phyloP scores from a whole-genome alignment of 2,329 filamentous ascomycete species.

The Aureobasidium mangrovei region DNA sequence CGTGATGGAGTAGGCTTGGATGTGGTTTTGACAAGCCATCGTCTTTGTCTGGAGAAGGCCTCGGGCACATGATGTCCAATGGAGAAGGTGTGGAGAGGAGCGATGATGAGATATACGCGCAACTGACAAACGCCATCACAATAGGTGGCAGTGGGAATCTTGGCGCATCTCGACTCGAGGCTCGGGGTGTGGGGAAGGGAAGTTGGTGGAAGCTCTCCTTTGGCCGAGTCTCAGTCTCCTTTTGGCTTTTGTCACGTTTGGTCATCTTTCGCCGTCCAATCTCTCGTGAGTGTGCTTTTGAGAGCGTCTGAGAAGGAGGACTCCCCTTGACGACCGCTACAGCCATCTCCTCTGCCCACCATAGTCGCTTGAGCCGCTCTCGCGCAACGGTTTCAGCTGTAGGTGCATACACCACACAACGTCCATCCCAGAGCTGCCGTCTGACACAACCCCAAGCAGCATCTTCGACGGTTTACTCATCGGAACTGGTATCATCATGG shows the following conservation, averaged over 20 bases:
- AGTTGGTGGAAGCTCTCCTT: conserved; percentile 4
- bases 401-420: neutral
- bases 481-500: conserved; percentile 13
- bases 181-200: conserved; percentile 6
- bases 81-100: no score
- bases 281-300: neutral
- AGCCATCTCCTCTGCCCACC: neutral
- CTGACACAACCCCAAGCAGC: neutral
- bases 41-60: no score
- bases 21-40: no score
- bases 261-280: conserved; percentile 9
- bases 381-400: conserved; percentile 12
- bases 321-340: neutral
- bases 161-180: neutral
- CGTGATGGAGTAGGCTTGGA: no score
- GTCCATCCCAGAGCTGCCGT: neutral
- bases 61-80: no score
- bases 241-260: neutral
- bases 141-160: conserved; percentile 5
- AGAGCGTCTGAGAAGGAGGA: neutral
- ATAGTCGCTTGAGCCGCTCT: conserved; percentile 1
- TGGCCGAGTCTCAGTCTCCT: neutral
- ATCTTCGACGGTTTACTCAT: conserved; percentile 13
- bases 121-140: neutral
- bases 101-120: neutral